Evolutionary conservation across 176 grass and related monocot species (phyloP).

Genomic region (Hordeum marinum): DNA sequence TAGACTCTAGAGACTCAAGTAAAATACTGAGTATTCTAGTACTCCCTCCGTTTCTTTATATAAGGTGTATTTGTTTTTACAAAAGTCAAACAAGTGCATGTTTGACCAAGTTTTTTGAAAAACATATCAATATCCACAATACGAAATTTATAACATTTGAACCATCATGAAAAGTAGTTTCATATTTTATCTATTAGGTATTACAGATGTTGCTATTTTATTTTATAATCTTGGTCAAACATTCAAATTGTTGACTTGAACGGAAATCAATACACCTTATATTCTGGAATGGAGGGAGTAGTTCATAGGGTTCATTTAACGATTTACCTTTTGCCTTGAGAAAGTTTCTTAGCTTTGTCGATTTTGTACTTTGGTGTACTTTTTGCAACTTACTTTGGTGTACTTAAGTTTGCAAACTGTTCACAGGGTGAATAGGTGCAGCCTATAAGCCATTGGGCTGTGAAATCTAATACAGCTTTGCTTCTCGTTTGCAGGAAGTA

Average conservation of each 20-base stretch:
- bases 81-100: no score
- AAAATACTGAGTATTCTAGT: neutral
- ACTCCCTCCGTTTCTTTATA: no score
- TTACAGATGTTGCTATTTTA: no score
- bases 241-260: no score
- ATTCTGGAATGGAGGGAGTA: neutral
- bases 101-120: no score
- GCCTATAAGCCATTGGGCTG: neutral
- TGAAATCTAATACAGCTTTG: neutral
- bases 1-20: neutral
- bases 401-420: neutral
- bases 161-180: no score
- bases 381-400: neutral
- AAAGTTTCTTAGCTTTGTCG: neutral
- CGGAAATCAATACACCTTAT: no score
- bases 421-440: neutral
- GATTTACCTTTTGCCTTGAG: neutral
- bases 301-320: neutral
- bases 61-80: no score
- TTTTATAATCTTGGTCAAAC: no score
- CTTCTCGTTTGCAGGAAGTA: conserved; percentile 46
- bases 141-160: no score
- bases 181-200: no score
- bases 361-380: neutral
- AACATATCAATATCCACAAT: no score